phyloP scores from a whole-genome alignment of 306 rosid genomes.

The Cicer pinnatifidum region DNA sequence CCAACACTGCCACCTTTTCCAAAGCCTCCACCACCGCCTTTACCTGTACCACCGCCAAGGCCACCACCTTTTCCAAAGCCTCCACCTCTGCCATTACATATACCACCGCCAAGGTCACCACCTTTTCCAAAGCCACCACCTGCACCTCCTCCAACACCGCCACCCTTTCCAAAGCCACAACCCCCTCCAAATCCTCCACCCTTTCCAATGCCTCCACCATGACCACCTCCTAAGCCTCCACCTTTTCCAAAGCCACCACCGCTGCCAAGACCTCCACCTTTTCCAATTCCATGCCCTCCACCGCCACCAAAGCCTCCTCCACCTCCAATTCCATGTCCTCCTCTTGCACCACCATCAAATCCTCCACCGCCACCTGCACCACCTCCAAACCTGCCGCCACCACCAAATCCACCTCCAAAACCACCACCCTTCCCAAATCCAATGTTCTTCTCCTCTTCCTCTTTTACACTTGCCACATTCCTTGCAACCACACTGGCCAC shows the following conservation, averaged over 20 bases:
- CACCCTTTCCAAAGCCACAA: slow-evolving; percentile 37
- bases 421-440: slow-evolving; percentile 59
- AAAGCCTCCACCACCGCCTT: not conserved
- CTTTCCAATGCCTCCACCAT: slow-evolving; percentile 40
- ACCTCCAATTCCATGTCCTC: not conserved
- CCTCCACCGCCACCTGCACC: slow-evolving; percentile 36
- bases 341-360: slow-evolving; percentile 29
- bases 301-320: slow-evolving; percentile 43
- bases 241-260: slow-evolving; percentile 52
- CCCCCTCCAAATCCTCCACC: slow-evolving; percentile 55
- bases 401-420: slow-evolving; percentile 44
- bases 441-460: slow-evolving; percentile 51
- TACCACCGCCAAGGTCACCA: slow-evolving; percentile 21
- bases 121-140: slow-evolving; percentile 37
- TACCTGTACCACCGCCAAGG: slow-evolving; percentile 38
- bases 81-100: not conserved
- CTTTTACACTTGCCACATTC: slow-evolving; percentile 49
- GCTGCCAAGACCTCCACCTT: slow-evolving; percentile 48
- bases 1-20: slow-evolving; percentile 44
- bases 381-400: slow-evolving; percentile 35
- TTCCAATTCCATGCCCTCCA: slow-evolving; percentile 34
- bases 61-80: slow-evolving; percentile 46
- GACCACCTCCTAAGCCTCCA: slow-evolving; percentile 13
- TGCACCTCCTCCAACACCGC: slow-evolving; percentile 41
- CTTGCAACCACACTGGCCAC: slow-evolving; percentile 67